Conservation (phyloP, 2,329 filamentous ascomycete genomes). For the Penicillium sp. region DNA sequence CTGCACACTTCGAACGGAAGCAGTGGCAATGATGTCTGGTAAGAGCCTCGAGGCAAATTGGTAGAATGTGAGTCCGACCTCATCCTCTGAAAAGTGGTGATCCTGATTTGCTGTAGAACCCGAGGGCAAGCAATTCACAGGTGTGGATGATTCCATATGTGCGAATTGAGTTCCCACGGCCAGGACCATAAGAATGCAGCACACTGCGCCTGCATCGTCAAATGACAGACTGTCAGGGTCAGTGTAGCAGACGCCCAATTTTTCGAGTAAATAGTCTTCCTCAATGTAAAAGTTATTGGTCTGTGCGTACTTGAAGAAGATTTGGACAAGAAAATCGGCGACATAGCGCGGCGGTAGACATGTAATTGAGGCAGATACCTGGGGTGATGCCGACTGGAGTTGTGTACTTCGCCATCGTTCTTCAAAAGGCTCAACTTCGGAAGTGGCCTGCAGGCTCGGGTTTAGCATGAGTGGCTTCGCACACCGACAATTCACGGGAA, state of each 20-base stretch:
- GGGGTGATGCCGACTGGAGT: conserved; percentile 34
- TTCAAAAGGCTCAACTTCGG: conserved; percentile 34
- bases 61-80: conserved; percentile 50
- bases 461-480: conserved; percentile 5
- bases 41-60: conserved; percentile 48
- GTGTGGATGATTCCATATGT: conserved; percentile 34
- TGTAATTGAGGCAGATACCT: conserved; percentile 32
- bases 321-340: conserved; percentile 36
- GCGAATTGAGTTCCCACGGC: conserved; percentile 40
- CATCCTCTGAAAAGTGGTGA: conserved; percentile 42
- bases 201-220: conserved; percentile 36
- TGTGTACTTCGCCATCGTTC: conserved; percentile 38
- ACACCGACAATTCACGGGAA: neutral
- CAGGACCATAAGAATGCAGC: conserved; percentile 37
- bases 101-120: conserved; percentile 24
- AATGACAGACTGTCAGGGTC: conserved; percentile 29
- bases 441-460: conserved; percentile 22
- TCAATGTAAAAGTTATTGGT: conserved; percentile 41
- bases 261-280: conserved; percentile 35
- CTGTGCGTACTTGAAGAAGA: conserved; percentile 39
- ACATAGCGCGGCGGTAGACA: conserved; percentile 39
- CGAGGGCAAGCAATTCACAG: conserved; percentile 26
- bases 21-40: conserved; percentile 50
- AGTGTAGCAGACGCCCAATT: conserved; percentile 33
- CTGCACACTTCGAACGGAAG: conserved; percentile 51